These are phyloP conservation scores for Peltaster fructicola DNA, from an alignment of 2,329 filamentous ascomycete species.

Conservation along the genomic window DNA sequence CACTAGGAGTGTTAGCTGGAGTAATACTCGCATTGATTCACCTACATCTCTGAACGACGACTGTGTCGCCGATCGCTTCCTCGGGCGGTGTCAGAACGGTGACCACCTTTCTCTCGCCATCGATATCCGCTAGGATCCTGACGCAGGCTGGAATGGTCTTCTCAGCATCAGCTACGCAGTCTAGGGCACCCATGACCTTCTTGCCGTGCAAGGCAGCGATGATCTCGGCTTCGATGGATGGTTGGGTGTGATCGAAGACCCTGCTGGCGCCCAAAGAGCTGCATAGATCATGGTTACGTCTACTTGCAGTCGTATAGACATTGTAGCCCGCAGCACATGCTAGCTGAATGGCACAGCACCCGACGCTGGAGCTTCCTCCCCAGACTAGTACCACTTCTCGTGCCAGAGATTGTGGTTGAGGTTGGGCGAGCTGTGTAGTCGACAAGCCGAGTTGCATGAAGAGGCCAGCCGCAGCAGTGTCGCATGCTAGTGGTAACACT, in stretches of 20 bases:
- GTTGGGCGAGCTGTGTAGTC: slow-evolving; percentile 4
- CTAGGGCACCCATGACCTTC: slow-evolving; percentile 2
- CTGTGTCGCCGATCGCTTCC: slow-evolving; percentile 6
- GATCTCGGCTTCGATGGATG: slow-evolving; percentile 17
- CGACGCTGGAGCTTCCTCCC: slow-evolving; percentile 15
- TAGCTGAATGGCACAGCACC: slow-evolving; percentile 13
- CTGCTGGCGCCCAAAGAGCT: slow-evolving; percentile 10
- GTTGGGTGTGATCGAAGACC: slow-evolving; percentile 15
- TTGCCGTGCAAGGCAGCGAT: slow-evolving; percentile 15
- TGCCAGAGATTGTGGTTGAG: slow-evolving; percentile 8
- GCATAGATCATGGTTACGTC: slow-evolving; percentile 11
- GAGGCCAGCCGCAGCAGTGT: slow-evolving; percentile 15
- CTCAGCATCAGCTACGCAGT: slow-evolving; percentile 6
- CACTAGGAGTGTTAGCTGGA: no score
- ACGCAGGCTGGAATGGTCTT: slow-evolving; percentile 16
- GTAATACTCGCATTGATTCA: no score
- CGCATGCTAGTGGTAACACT: slow-evolving; percentile 21
- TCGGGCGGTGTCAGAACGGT: slow-evolving; percentile 3
- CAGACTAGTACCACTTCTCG: slow-evolving; percentile 19
- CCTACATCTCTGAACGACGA: slow-evolving; percentile 2
- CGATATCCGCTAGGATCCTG: slow-evolving; percentile 1
- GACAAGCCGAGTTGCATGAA: slow-evolving; percentile 8
- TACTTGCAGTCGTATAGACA: slow-evolving; percentile 15
- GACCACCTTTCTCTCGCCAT: no score
- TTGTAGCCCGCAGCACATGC: slow-evolving; percentile 13